phyloP scores from a whole-genome alignment of 1,284 basidiomycete genomes.

The Sanghuangporus weigelae region DNA sequence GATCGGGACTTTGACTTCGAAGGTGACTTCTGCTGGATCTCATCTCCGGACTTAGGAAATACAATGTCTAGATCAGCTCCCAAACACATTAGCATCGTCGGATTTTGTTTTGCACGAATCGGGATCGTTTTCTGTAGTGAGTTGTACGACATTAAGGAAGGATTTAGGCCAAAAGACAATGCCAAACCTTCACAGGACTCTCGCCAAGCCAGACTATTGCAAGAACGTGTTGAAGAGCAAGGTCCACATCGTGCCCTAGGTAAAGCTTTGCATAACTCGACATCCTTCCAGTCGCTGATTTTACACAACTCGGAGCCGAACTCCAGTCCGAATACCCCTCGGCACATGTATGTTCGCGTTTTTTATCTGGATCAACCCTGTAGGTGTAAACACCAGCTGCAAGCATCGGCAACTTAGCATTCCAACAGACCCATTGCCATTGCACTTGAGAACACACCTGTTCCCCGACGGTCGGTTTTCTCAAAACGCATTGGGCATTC shows the following conservation, averaged over 20 bases:
- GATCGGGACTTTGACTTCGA: not conserved
- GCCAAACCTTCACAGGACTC: constrained; percentile 8
- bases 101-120: not conserved
- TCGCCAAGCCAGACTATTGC: constrained; percentile 8
- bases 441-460: not conserved
- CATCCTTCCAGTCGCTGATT: not conserved
- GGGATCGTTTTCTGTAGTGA: not conserved
- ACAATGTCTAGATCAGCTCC: constrained; percentile 14
- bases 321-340: constrained; percentile 4
- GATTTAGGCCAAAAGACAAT: not conserved
- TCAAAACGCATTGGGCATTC: not conserved
- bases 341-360: not conserved
- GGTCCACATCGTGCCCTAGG: not conserved
- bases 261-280: not conserved
- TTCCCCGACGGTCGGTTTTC: not conserved
- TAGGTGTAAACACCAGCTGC: not conserved
- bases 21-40: not conserved
- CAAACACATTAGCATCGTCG: constrained; percentile 10
- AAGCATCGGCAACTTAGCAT: not conserved
- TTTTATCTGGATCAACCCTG: not conserved
- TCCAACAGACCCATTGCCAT: not conserved
- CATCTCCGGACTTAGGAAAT: not conserved
- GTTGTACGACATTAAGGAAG: not conserved
- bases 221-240: not conserved
- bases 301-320: not conserved